Evolutionary conservation across 2,329 filamentous ascomycete species (phyloP).

Genomic region (Colletotrichum coccodes): DNA sequence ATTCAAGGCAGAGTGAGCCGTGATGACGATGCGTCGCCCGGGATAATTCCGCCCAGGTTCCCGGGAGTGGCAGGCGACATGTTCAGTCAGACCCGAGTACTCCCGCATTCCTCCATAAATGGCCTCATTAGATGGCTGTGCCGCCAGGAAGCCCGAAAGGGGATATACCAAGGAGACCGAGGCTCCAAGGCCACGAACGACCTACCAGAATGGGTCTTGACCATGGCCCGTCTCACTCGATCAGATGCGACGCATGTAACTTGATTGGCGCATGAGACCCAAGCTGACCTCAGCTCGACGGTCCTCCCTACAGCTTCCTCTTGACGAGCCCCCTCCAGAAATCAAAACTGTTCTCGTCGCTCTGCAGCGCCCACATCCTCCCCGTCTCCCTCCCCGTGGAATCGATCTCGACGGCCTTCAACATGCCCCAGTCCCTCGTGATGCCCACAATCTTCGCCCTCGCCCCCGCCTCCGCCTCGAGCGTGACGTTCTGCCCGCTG

Average conservation of each 20-base stretch:
- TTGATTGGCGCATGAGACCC: neutral
- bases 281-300: neutral
- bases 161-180: neutral
- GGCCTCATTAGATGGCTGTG: neutral
- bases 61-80: neutral
- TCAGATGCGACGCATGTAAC: neutral
- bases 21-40: neutral
- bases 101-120: neutral
- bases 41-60: neutral
- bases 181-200: neutral
- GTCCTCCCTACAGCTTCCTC: slow-evolving; percentile 71
- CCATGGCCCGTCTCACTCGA: neutral
- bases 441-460: slow-evolving; percentile 86
- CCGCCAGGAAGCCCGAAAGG: neutral
- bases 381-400: slow-evolving; percentile 80
- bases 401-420: slow-evolving; percentile 85
- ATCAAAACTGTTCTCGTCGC: slow-evolving; percentile 98
- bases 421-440: slow-evolving; percentile 88
- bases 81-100: neutral
- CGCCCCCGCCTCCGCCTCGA: slow-evolving; percentile 83
- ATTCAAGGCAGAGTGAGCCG: too few relatives aligned
- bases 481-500: slow-evolving; percentile 73
- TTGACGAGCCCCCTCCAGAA: slow-evolving; percentile 91
- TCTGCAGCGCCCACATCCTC: slow-evolving; percentile 85
- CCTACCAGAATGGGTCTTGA: neutral